A percentile compares a stretch with the other conserved stretches of the same genome.
These are phyloP conservation scores for Coniochaeta sp. DNA, from an alignment of 2,329 filamentous ascomycete genomes.

Conservation along the genomic window DNA sequence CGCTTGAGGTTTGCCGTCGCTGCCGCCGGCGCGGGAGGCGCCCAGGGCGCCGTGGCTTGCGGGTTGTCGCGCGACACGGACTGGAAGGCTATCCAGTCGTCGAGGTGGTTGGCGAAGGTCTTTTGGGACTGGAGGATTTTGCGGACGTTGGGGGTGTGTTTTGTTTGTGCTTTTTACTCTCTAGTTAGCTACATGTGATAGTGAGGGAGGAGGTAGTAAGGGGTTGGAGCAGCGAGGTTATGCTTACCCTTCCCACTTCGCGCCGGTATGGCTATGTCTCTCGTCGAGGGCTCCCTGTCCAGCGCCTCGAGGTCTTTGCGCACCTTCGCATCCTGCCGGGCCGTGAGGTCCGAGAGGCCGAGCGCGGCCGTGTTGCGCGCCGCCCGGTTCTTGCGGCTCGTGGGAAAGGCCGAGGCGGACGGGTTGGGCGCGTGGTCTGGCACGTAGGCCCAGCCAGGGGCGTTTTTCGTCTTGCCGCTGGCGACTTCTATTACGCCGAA, in stretches of 20 bases:
- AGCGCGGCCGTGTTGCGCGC: conserved; percentile 48
- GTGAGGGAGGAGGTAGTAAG: too few species aligned
- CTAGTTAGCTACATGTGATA: not conserved
- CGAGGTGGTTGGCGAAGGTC: conserved; percentile 75
- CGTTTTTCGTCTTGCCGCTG: conserved; percentile 57
- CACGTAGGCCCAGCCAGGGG: conserved; percentile 90
- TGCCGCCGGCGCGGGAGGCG: conserved; percentile 13
- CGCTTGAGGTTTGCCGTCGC: conserved; percentile 2
- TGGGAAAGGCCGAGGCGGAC: conserved; percentile 40
- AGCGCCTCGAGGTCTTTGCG: conserved; percentile 76
- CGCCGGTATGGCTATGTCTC: conserved; percentile 61
- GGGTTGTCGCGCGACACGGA: conserved; percentile 33
- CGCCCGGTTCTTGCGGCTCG: conserved; percentile 63
- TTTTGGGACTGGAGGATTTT: conserved; percentile 76
- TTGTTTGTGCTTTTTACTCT: conserved; percentile 33
- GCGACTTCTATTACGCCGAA: conserved; percentile 81
- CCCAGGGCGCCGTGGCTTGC: conserved; percentile 20
- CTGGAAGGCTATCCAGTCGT: conserved; percentile 65
- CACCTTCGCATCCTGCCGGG: conserved; percentile 76
- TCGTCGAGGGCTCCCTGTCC: conserved; percentile 47
- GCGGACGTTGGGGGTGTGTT: conserved; percentile 63
- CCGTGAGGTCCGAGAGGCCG: conserved; percentile 60
- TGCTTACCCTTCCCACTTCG: not conserved
- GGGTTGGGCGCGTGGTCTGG: conserved; percentile 62
- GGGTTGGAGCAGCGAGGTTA: not conserved